A percentile compares a stretch with the other conserved stretches of the same genome.
phyloP scores from a whole-genome alignment of 805 yeast genomes.

The Lipomyces chichibuensis region DNA sequence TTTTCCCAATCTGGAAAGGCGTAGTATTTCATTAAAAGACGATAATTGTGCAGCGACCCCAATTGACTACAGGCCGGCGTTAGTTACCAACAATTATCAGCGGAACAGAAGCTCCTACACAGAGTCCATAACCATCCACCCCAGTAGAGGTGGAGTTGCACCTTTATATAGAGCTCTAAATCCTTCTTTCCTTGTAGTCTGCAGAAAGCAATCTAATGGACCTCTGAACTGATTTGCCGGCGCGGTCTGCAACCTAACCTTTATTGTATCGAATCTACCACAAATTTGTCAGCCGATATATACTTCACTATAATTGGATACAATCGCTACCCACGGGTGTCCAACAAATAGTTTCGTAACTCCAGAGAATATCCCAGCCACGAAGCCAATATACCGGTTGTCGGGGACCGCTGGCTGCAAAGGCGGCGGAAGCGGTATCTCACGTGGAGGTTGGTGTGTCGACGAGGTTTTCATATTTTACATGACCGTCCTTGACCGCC shows the following conservation, averaged over 20 bases:
- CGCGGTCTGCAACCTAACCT: slow-evolving; percentile 40
- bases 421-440: slow-evolving; percentile 29
- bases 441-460: no score
- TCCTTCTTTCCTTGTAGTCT: slow-evolving; percentile 77
- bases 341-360: slow-evolving; percentile 87
- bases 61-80: slow-evolving; percentile 53
- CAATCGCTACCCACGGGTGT: no score
- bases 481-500: no score
- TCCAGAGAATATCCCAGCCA: slow-evolving; percentile 63
- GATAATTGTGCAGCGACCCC: slow-evolving; percentile 80
- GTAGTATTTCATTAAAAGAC: slow-evolving; percentile 65
- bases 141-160: slow-evolving; percentile 88
- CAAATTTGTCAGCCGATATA: background rate
- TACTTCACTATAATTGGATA: no score
- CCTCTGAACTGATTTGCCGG: slow-evolving; percentile 73
- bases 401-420: slow-evolving; percentile 28
- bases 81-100: background rate
- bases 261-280: slow-evolving; percentile 64
- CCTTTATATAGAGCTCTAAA: slow-evolving; percentile 79
- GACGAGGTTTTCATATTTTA: no score
- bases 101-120: slow-evolving; percentile 46
- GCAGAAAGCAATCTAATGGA: slow-evolving; percentile 75
- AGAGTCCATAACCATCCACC: slow-evolving; percentile 90
- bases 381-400: slow-evolving; percentile 57
- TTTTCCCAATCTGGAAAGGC: slow-evolving; percentile 53